phyloP scores from a whole-genome alignment of 2,329 filamentous ascomycete species.

The Sclerotinia spermophila region DNA sequence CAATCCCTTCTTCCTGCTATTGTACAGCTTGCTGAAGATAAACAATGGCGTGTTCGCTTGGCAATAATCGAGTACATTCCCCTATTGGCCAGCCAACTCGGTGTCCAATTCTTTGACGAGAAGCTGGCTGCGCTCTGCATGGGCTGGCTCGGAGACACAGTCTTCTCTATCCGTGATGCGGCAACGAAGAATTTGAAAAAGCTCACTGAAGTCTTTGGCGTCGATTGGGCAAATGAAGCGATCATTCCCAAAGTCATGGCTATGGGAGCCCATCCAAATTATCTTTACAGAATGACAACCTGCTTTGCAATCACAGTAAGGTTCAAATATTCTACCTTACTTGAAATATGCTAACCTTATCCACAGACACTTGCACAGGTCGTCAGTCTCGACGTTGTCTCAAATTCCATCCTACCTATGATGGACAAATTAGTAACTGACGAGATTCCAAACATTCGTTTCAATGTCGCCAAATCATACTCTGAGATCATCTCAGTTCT shows the following conservation, averaged over 20 bases:
- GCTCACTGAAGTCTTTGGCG: slow-evolving; percentile 95
- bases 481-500: slow-evolving; percentile 85
- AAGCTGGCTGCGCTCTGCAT: slow-evolving; percentile 94
- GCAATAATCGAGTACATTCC: slow-evolving; percentile 99
- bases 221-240: slow-evolving; percentile 93
- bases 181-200: slow-evolving; percentile 98
- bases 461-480: slow-evolving; percentile 99
- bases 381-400: slow-evolving; percentile 89
- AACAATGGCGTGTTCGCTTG: slow-evolving; percentile 96
- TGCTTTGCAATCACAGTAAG: slow-evolving; percentile 97
- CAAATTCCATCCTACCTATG: slow-evolving; percentile 90
- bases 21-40: slow-evolving; percentile 95
- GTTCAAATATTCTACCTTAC: slow-evolving; percentile 29
- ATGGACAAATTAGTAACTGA: slow-evolving; percentile 90
- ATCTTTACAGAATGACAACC: slow-evolving; percentile 99
- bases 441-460: slow-evolving; percentile 97
- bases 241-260: slow-evolving; percentile 99
- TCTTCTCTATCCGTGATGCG: slow-evolving; percentile 97
- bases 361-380: slow-evolving; percentile 84
- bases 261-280: slow-evolving; percentile 98
- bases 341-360: slow-evolving; percentile 14
- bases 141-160: slow-evolving; percentile 97
- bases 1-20: slow-evolving; percentile 96
- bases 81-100: slow-evolving; percentile 88
- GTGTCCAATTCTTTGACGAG: slow-evolving; percentile 97